phyloP scores from a whole-genome alignment of 2,329 filamentous ascomycete genomes.

The Colletotrichum tamarilloi region DNA sequence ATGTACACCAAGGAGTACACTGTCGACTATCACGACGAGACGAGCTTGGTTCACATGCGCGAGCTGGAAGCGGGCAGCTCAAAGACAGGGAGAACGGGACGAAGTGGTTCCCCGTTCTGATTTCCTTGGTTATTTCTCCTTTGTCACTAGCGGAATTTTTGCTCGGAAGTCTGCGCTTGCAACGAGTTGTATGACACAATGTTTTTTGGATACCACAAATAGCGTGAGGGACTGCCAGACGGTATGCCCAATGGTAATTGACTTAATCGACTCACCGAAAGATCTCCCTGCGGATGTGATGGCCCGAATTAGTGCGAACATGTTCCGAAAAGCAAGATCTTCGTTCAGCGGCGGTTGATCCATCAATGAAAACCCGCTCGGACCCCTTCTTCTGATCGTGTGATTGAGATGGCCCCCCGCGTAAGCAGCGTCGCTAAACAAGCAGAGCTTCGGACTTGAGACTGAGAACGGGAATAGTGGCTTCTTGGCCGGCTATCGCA shows the following conservation, averaged over 20 bases:
- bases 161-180: background rate
- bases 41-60: conserved; percentile 44
- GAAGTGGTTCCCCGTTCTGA: conserved; percentile 27
- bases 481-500: background rate
- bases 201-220: conserved; percentile 18
- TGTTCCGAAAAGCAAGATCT: background rate
- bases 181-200: conserved; percentile 10
- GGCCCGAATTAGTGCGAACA: background rate
- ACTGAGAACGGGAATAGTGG: background rate
- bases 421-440: background rate
- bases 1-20: conserved; percentile 47
- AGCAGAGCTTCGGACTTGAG: background rate
- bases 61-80: conserved; percentile 37
- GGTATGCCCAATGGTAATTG: conserved; percentile 6
- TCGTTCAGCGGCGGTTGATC: too few species aligned
- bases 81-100: conserved; percentile 17
- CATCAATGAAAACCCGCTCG: background rate
- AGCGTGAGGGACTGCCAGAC: conserved; percentile 7
- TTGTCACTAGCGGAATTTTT: background rate
- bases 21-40: conserved; percentile 49
- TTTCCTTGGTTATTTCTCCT: background rate
- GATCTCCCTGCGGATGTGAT: background rate
- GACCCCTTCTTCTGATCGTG: background rate
- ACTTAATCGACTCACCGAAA: background rate
- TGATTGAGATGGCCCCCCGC: background rate